Conservation (phyloP, 208 protist species). For the Naegleria gruberi region DNA sequence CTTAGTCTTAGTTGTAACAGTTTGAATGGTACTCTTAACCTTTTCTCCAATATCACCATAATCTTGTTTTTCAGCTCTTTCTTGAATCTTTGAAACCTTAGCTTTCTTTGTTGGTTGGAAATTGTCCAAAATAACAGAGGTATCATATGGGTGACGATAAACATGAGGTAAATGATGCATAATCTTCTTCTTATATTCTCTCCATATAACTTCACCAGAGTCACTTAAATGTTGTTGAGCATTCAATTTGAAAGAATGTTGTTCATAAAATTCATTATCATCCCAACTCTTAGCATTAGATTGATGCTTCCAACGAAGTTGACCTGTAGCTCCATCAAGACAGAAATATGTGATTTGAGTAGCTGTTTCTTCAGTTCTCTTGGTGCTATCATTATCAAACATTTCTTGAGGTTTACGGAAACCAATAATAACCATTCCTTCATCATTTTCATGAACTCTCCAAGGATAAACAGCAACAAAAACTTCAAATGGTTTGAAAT, state of each 20-base stretch:
- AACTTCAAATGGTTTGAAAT: conserved; percentile 33
- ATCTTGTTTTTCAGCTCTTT: conserved; percentile 56
- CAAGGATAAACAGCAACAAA: conserved; percentile 62
- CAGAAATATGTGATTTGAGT: conserved; percentile 48
- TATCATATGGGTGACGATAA: neutral
- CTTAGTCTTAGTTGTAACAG: neutral
- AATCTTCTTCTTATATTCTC: conserved; percentile 12
- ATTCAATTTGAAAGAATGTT: conserved; percentile 18
- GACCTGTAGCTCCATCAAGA: conserved; percentile 57
- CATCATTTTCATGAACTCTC: conserved; percentile 57
- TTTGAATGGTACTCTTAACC: neutral
- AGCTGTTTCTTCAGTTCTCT: conserved; percentile 13
- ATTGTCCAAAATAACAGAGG: neutral
- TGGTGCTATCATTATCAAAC: neutral
- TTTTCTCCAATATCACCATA: conserved; percentile 56
- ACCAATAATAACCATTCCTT: conserved; percentile 56
- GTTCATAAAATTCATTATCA: neutral
- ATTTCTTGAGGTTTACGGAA: conserved; percentile 36
- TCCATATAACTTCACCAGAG: conserved; percentile 20
- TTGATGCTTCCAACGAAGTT: conserved; percentile 59
- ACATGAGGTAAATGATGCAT: conserved; percentile 10
- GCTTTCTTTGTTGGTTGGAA: neutral
- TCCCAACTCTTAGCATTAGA: conserved; percentile 31
- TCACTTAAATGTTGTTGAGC: conserved; percentile 18
- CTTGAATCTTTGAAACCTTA: conserved; percentile 42